Conservation (phyloP, 164 flowering plant species). For the Malania oleifera region DNA sequence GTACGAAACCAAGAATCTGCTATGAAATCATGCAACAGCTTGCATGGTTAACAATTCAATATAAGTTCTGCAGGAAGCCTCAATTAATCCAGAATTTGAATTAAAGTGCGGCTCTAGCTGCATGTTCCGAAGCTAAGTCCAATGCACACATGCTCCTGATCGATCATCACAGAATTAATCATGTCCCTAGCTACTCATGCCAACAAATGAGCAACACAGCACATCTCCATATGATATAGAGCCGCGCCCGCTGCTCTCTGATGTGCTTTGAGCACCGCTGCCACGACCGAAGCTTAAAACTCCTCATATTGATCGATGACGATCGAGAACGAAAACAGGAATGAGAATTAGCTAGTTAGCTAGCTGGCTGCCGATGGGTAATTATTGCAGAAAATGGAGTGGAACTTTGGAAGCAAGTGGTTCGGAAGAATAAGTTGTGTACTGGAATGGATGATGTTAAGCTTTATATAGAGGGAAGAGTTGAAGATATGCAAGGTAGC, state of each 20-base stretch:
- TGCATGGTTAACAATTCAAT: too few relatives aligned
- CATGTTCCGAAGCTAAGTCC: too few relatives aligned
- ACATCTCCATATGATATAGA: constrained; percentile 59
- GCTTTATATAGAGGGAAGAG: constrained; percentile 12
- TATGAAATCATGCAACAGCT: too few relatives aligned
- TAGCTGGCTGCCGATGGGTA: constrained; percentile 24
- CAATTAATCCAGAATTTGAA: too few relatives aligned
- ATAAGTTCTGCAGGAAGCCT: too few relatives aligned
- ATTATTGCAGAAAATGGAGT: too few relatives aligned
- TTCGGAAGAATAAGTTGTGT: neutral
- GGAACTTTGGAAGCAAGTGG: neutral
- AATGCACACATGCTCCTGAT: too few relatives aligned
- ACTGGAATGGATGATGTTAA: neutral
- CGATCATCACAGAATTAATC: too few relatives aligned
- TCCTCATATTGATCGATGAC: too few relatives aligned
- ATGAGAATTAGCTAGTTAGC: too few relatives aligned
- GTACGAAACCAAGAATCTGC: too few relatives aligned
- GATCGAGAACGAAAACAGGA: constrained; percentile 16
- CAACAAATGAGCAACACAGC: constrained; percentile 47
- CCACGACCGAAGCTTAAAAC: constrained; percentile 28
- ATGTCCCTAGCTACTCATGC: constrained; percentile 34
- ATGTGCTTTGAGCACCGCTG: constrained; percentile 34
- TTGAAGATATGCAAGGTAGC: constrained; percentile 13
- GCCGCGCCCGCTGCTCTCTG: constrained; percentile 36
- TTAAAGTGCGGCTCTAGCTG: too few relatives aligned